Base-by-base conservation (phyloP, 306 rosid species). In the Styphnolobium japonicum region DNA sequence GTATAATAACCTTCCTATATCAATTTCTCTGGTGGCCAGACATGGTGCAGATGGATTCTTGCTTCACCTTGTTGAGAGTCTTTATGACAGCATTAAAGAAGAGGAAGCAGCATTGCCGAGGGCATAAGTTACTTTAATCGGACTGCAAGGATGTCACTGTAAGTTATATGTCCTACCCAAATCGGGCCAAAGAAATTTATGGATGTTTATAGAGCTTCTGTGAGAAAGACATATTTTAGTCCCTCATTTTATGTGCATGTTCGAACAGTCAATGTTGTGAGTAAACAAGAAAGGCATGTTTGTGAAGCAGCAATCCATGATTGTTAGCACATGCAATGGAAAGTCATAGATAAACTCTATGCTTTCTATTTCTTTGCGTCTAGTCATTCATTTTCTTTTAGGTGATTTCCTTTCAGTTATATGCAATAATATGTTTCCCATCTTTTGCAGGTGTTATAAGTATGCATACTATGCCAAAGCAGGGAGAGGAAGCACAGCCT, bases 21-120 rank as follows among this genome's bases (percentile, higher is more conserved):
- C 98, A 42, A 73, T 94, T 79, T 94, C 98, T 46, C 66, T 94
- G 80, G 21, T 94, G 85, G 97, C 95, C 29, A 86, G 70, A 45
- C 91, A 89, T 52, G 97, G 97, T 61, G 88, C 93, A 27, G 97
- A 94, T 85, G 87, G 86, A 37, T 91, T 94, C 76, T 82, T 94
- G 78, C 97, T 93, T 33, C 85, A 82, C 80, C 78, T 91, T 76
- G 92, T 91, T 0, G 91, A 93, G 87, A 82, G 75, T 83, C 84
- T 95, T 66, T 84, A 85, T 73, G 81, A 55, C 60, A 81, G 79
- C 25, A 84, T 91, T 49, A 49, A 82, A 77, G 86, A 87, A 67
- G 75, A 88, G 52, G 67, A 80, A 61, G 75, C 68, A 37, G 70
- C 66, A 52, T 25, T 45, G 55, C 58, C 9, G 15, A 51, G 48